These are phyloP conservation scores for Sporothrix brasiliensis DNA, from an alignment of 2,329 filamentous ascomycete species.

Conservation along the genomic window DNA sequence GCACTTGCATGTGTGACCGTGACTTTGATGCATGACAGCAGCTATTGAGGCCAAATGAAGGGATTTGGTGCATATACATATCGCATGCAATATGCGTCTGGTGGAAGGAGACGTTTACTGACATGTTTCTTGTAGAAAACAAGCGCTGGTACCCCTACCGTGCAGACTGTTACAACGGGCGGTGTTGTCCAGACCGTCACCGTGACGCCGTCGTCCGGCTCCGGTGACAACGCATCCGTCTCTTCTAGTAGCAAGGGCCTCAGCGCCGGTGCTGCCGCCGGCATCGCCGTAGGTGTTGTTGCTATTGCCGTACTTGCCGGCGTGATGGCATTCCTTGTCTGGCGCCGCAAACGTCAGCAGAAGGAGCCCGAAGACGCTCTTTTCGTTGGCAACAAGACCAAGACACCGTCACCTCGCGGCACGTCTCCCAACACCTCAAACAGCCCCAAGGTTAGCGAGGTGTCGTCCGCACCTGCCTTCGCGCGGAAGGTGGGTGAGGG, in stretches of 20 bases:
- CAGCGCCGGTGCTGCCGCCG: slow-evolving; percentile 54
- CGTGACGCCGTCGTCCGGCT: slow-evolving; percentile 47
- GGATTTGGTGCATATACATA: not conserved
- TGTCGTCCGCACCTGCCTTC: slow-evolving; percentile 35
- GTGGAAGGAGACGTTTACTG: not conserved
- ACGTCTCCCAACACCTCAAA: slow-evolving; percentile 55
- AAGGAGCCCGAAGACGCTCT: slow-evolving; percentile 49
- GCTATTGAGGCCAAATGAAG: not conserved
- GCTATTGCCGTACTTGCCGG: slow-evolving; percentile 38
- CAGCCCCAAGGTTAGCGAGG: slow-evolving; percentile 49
- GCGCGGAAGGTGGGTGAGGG: slow-evolving; percentile 26
- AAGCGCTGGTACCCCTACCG: slow-evolving; percentile 37
- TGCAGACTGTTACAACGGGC: slow-evolving; percentile 59
- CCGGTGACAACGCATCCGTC: slow-evolving; percentile 15
- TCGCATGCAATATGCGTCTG: not conserved
- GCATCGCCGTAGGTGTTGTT: slow-evolving; percentile 56
- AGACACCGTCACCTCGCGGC: slow-evolving; percentile 50
- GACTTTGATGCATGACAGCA: slow-evolving; percentile 16
- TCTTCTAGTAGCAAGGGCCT: slow-evolving; percentile 42
- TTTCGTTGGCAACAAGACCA: slow-evolving; percentile 43
- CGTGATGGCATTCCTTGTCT: slow-evolving; percentile 47
- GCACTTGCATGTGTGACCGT: slow-evolving; percentile 27
- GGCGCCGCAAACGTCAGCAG: slow-evolving; percentile 46
- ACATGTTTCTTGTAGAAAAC: slow-evolving; percentile 20
- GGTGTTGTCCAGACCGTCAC: slow-evolving; percentile 60